Evolutionary conservation across 2,329 filamentous ascomycete genomes (phyloP).

Genomic region (Clarireedia hainanense): DNA sequence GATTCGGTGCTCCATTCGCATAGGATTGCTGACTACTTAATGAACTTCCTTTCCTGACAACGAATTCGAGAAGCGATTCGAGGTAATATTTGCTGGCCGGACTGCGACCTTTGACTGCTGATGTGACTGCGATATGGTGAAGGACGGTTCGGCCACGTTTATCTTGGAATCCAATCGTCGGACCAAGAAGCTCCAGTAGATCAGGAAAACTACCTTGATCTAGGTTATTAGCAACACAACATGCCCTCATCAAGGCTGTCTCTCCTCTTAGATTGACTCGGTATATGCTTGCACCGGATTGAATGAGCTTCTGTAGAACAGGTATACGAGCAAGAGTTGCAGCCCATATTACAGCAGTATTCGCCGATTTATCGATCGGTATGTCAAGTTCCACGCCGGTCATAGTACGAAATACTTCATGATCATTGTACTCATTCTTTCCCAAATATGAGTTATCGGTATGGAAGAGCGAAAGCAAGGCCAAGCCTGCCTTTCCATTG

Average conservation of each 20-base stretch:
- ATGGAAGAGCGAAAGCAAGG: slow-evolving; percentile 66
- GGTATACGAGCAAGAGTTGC: slow-evolving; percentile 83
- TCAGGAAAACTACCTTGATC: slow-evolving; percentile 88
- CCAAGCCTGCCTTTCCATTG: slow-evolving; percentile 65
- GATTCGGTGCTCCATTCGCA: slow-evolving; percentile 18
- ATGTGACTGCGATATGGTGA: slow-evolving; percentile 93
- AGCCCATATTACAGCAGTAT: slow-evolving; percentile 94
- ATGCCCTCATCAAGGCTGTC: slow-evolving; percentile 87
- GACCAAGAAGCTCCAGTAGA: slow-evolving; percentile 77
- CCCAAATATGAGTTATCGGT: slow-evolving; percentile 50
- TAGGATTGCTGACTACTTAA: slow-evolving; percentile 43
- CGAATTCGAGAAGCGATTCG: slow-evolving; percentile 87
- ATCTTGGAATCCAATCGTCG: slow-evolving; percentile 86
- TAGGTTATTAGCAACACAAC: slow-evolving; percentile 87
- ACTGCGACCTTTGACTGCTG: slow-evolving; percentile 87
- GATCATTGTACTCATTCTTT: slow-evolving; percentile 61
- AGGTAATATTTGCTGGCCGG: slow-evolving; percentile 93
- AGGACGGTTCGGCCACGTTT: slow-evolving; percentile 84
- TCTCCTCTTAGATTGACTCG: slow-evolving; percentile 85
- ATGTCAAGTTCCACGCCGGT: slow-evolving; percentile 79
- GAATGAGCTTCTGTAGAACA: slow-evolving; percentile 72
- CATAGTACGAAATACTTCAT: slow-evolving; percentile 69
- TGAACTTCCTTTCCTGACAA: slow-evolving; percentile 74
- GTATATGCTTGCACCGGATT: slow-evolving; percentile 77
- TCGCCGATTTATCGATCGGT: slow-evolving; percentile 80